phyloP scores from a whole-genome alignment of 495 filamentous ascomycete species.

The Penicillium macrosclerotiorum region DNA sequence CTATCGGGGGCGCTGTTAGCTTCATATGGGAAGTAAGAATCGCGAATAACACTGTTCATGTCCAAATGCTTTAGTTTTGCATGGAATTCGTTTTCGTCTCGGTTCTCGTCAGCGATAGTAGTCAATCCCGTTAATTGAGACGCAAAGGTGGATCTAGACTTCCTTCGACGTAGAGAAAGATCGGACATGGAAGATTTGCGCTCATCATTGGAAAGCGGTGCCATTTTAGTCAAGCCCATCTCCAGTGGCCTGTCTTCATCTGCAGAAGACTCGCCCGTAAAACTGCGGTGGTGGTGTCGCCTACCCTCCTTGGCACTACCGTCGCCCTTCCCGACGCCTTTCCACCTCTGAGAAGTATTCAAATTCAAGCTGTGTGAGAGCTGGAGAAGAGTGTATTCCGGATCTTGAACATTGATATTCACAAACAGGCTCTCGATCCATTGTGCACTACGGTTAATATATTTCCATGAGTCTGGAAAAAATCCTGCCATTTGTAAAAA shows the following conservation, averaged over 20 bases:
- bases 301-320: not conserved
- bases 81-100: conserved; percentile 21
- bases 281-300: conserved; percentile 39
- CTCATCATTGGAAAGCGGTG: conserved; percentile 14
- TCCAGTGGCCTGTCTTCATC: conserved; percentile 80
- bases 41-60: conserved; percentile 6
- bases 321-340: not conserved
- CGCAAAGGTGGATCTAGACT: conserved; percentile 18
- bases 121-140: conserved; percentile 13
- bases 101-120: conserved; percentile 4
- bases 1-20: conserved; percentile 26
- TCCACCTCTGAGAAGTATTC: conserved; percentile 1
- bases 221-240: conserved; percentile 59
- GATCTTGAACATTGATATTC: conserved; percentile 38
- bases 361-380: conserved; percentile 2
- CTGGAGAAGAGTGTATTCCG: conserved; percentile 20
- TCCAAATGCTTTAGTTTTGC: conserved; percentile 23
- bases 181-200: too few relatives aligned
- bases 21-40: conserved; percentile 16
- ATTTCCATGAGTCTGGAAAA: conserved; percentile 82
- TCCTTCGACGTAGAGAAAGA: conserved; percentile 3
- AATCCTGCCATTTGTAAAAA: conserved; percentile 86
- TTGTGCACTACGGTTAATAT: conserved; percentile 67
- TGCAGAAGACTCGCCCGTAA: conserved; percentile 63
- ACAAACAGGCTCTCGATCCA: conserved; percentile 79